These are phyloP conservation scores for Ramaria rubella DNA, from an alignment of 768 basidiomycete species.

Conservation along the genomic window DNA sequence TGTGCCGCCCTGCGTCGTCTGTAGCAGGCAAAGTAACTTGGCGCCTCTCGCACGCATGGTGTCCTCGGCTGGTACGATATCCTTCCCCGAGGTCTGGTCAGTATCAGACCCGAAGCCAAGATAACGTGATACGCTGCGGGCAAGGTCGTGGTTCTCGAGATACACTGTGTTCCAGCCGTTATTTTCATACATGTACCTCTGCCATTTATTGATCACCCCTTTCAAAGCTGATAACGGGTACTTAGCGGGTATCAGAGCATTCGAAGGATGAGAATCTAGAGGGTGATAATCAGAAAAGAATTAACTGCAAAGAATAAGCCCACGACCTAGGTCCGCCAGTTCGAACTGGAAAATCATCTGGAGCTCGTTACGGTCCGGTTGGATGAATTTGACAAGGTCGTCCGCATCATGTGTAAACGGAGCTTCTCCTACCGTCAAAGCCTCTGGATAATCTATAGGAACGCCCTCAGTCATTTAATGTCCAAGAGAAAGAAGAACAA, in stretches of 20 bases:
- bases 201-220: slow-evolving; percentile 42
- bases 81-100: slow-evolving; percentile 34
- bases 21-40: slow-evolving; percentile 58
- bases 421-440: slow-evolving; percentile 63
- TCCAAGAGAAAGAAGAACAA: slow-evolving; percentile 6
- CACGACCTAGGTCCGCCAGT: slow-evolving; percentile 40
- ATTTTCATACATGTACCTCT: slow-evolving; percentile 46
- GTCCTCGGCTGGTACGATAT: background rate
- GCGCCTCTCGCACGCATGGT: slow-evolving; percentile 44
- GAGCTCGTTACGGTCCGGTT: slow-evolving; percentile 52
- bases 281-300: background rate
- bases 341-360: slow-evolving; percentile 65
- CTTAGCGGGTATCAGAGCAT: slow-evolving; percentile 34
- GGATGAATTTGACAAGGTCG: slow-evolving; percentile 48
- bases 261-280: background rate
- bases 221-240: slow-evolving; percentile 53
- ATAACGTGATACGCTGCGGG: slow-evolving; percentile 51
- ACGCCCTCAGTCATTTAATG: background rate
- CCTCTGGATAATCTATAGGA: slow-evolving; percentile 37
- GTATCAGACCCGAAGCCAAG: slow-evolving; percentile 50
- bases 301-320: background rate
- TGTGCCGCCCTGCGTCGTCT: slow-evolving; percentile 58
- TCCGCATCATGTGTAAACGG: slow-evolving; percentile 49
- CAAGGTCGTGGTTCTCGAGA: slow-evolving; percentile 67
- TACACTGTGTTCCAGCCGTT: slow-evolving; percentile 67